phyloP scores from a whole-genome alignment of 1,284 basidiomycete genomes.

The Ganoderma resinaceum region DNA sequence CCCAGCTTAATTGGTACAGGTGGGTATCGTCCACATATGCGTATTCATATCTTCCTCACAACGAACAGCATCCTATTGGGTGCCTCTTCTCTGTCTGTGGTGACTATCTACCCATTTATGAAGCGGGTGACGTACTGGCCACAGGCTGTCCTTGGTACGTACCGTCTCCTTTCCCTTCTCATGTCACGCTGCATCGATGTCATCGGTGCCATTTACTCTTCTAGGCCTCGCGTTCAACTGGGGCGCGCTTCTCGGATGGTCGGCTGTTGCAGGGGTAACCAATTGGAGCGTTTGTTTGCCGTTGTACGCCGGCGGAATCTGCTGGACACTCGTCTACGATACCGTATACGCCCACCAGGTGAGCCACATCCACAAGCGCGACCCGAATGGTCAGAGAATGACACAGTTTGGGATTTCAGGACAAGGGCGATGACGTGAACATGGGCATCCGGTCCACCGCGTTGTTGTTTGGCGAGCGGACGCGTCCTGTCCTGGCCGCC shows the following conservation, averaged over 20 bases:
- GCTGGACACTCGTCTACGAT: conserved; percentile 97
- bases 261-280: conserved; percentile 85
- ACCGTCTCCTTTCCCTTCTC: not conserved
- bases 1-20: conserved; percentile 97
- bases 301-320: conserved; percentile 88
- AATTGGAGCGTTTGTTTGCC: conserved; percentile 89
- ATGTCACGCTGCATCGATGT: not conserved
- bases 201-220: not conserved
- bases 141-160: conserved; percentile 88
- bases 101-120: conserved; percentile 95
- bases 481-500: conserved; percentile 78
- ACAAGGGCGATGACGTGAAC: conserved; percentile 90
- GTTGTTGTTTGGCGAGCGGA: conserved; percentile 83
- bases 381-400: too few species aligned
- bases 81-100: conserved; percentile 88
- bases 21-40: conserved; percentile 41
- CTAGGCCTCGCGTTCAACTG: conserved; percentile 95
- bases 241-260: conserved; percentile 97
- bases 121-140: conserved; percentile 98
- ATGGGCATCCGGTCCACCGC: conserved; percentile 96
- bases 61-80: conserved; percentile 84
- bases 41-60: not conserved
- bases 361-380: conserved; percentile 22
- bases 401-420: conserved; percentile 55
- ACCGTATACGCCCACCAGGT: conserved; percentile 99